phyloP scores from a whole-genome alignment of 2,329 filamentous ascomycete genomes.

The Colletotrichum liriopes region DNA sequence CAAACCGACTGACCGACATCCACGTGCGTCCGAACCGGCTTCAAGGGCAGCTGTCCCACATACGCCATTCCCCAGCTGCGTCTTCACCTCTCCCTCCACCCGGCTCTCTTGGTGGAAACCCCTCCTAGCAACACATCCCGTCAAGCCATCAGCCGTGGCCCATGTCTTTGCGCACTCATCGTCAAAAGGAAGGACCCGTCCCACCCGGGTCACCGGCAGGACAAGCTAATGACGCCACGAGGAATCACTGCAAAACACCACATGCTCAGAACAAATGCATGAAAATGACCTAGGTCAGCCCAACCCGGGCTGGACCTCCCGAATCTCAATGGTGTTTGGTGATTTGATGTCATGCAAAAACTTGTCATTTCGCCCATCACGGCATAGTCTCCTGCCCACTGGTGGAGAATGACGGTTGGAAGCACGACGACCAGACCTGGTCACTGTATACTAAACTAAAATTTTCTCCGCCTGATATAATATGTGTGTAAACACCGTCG shows the following conservation, averaged over 20 bases:
- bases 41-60: not conserved
- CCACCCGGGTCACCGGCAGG: not conserved
- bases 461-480: conserved; percentile 13
- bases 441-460: not conserved
- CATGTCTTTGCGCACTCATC: too few species aligned
- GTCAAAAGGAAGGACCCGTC: too few species aligned
- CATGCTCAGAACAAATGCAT: not conserved
- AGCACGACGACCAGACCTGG: not conserved
- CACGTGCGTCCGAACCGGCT: not conserved
- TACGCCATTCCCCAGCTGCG: not conserved
- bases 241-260: not conserved
- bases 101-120: not conserved
- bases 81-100: not conserved
- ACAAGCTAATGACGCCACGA: not conserved
- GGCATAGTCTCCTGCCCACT: too few species aligned
- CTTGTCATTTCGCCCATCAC: not conserved
- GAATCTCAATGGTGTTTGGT: not conserved
- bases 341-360: not conserved
- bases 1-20: too few species aligned
- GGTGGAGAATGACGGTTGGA: not conserved
- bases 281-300: too few species aligned
- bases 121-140: not conserved
- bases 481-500: conserved; percentile 29
- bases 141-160: not conserved
- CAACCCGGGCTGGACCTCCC: not conserved